phyloP scores from a whole-genome alignment of 805 yeast genomes.

The Myxozyma sirexii region DNA sequence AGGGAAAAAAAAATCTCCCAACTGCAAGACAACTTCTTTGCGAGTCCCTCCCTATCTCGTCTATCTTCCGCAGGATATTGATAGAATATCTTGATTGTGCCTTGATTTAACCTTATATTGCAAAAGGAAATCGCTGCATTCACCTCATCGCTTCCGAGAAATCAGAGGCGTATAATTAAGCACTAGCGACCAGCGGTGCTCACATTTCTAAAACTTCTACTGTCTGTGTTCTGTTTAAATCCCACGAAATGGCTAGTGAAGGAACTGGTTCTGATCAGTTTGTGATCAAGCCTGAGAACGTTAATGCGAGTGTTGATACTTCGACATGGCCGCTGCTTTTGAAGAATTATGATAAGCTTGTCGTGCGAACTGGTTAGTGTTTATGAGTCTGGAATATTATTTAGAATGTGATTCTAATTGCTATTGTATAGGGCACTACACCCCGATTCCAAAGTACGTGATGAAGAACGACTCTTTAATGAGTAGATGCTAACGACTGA shows the following conservation, averaged over 20 bases:
- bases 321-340: constrained; percentile 94
- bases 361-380: constrained; percentile 75
- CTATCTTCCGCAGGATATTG: background rate
- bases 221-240: background rate
- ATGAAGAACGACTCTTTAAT: background rate
- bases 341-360: constrained; percentile 89
- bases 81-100: background rate
- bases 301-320: constrained; percentile 70
- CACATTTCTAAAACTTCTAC: background rate
- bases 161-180: constrained; percentile 1
- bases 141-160: background rate
- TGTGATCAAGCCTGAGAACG: constrained; percentile 33
- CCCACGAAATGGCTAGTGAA: background rate
- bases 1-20: constrained; percentile 4
- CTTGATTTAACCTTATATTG: background rate
- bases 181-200: constrained; percentile 1
- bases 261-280: constrained; percentile 15
- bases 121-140: background rate
- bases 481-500: background rate
- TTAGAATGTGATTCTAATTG: no score
- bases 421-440: constrained; percentile 65
- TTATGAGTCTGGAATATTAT: no score
- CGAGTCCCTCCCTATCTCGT: background rate
- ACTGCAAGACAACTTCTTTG: background rate
- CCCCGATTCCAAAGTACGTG: constrained; percentile 45